Evolutionary conservation across 164 flowering plant genomes (phyloP).

Genomic region (Tetrastigma voinierianum): DNA sequence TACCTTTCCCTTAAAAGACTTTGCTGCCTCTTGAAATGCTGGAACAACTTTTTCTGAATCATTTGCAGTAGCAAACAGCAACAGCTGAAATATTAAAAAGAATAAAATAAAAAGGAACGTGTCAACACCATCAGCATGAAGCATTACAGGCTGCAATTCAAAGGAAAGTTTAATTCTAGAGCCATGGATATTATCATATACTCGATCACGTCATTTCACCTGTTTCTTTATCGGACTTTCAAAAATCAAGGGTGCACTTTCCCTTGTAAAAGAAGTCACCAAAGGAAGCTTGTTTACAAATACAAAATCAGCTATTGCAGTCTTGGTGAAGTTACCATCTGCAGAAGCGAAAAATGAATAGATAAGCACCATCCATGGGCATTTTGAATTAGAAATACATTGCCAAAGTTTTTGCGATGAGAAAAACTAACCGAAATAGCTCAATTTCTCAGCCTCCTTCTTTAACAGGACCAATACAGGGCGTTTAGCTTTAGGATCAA

Average conservation of each 20-base stretch:
- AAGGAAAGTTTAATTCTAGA: neutral
- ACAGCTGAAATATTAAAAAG: constrained; percentile 59
- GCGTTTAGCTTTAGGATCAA: constrained; percentile 64
- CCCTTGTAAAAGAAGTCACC: constrained; percentile 78
- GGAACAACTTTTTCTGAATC: constrained; percentile 63
- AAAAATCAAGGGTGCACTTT: constrained; percentile 76
- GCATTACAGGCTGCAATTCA: neutral
- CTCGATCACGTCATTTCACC: constrained; percentile 31
- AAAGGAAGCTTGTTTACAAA: constrained; percentile 85
- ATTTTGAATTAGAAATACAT: constrained; percentile 3
- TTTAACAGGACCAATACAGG: constrained; percentile 86
- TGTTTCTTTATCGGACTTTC: constrained; percentile 87
- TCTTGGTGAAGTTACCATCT: constrained; percentile 78
- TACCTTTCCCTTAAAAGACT: constrained; percentile 93
- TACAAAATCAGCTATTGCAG: constrained; percentile 73
- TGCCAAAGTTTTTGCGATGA: constrained; percentile 7
- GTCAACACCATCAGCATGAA: constrained; percentile 12
- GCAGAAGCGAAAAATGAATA: constrained; percentile 19
- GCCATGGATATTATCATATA: neutral
- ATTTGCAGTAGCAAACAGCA: constrained; percentile 75
- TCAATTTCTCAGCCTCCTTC: constrained; percentile 82
- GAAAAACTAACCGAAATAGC: constrained; percentile 60
- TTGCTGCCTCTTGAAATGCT: constrained; percentile 76
- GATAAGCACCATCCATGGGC: neutral
- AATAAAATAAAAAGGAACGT: constrained; percentile 3